Evolutionary conservation across 148 eudicot species (phyloP).

Genomic region (Spergularia bocconei): DNA sequence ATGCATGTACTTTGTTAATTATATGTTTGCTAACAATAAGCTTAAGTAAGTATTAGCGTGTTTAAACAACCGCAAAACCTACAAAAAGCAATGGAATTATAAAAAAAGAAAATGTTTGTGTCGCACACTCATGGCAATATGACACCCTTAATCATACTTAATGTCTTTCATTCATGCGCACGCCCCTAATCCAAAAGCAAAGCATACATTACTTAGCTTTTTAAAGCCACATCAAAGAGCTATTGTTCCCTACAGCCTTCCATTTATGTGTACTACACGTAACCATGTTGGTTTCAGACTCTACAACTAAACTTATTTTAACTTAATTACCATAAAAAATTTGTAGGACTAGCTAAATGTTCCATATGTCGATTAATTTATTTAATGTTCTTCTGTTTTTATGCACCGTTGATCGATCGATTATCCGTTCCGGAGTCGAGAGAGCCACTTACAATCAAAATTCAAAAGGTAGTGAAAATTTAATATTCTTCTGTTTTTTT

Average conservation of each 20-base stretch:
- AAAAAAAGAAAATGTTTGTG: conserved; percentile 3
- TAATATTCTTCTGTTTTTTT: no score
- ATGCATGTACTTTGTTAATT: not conserved
- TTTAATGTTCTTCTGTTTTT: no score
- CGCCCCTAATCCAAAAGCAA: not conserved
- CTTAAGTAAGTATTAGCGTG: not conserved
- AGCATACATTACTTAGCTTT: not conserved
- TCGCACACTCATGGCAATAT: not conserved
- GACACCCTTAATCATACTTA: not conserved
- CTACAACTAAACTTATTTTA: not conserved
- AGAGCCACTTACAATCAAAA: no score
- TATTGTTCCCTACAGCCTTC: conserved; percentile 18
- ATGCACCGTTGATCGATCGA: no score
- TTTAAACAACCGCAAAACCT: conserved; percentile 3
- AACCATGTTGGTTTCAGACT: conserved; percentile 32
- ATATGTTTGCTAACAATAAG: not conserved
- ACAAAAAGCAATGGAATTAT: not conserved
- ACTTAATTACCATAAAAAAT: not conserved
- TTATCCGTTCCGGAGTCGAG: no score
- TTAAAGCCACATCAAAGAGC: conserved; percentile 5
- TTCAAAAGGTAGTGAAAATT: no score
- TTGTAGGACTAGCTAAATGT: not conserved
- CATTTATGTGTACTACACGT: conserved; percentile 26
- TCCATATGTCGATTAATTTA: not conserved
- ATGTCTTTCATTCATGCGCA: no score